Conservation (phyloP, 2,329 filamentous ascomycete species). For the Diaporthe humulicola region DNA sequence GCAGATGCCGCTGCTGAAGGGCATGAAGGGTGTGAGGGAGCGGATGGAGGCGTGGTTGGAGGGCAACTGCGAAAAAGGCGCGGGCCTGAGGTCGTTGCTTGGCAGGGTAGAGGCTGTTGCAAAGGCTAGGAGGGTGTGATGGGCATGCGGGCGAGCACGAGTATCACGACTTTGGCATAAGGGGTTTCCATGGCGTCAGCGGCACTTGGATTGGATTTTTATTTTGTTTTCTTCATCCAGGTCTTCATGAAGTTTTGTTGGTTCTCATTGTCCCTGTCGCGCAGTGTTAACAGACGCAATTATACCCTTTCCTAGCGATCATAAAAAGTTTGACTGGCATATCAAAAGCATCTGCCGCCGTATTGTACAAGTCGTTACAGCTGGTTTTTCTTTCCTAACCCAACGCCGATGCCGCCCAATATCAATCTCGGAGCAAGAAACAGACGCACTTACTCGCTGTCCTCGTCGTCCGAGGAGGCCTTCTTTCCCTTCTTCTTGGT, state of each 20-base stretch:
- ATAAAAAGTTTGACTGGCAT: not conserved
- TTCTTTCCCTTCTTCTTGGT: slow-evolving; percentile 55
- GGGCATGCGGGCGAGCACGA: not conserved
- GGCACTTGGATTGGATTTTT: slow-evolving; percentile 31
- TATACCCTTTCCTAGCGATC: slow-evolving; percentile 43
- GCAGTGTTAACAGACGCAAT: slow-evolving; percentile 36
- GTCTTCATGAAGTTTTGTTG: slow-evolving; percentile 39
- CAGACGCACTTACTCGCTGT: slow-evolving; percentile 45
- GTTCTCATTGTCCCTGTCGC: slow-evolving; percentile 35
- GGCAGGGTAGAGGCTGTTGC: slow-evolving; percentile 70
- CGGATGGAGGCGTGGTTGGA: slow-evolving; percentile 89
- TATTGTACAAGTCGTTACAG: not conserved
- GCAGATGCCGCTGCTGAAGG: slow-evolving; percentile 79
- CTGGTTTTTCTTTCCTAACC: not conserved
- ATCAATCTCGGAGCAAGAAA: not conserved
- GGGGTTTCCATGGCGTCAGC: slow-evolving; percentile 30
- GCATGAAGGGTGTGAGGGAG: slow-evolving; percentile 78
- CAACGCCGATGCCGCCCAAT: slow-evolving; percentile 38
- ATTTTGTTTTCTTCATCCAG: slow-evolving; percentile 39
- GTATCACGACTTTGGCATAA: slow-evolving; percentile 15
- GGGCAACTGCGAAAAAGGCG: slow-evolving; percentile 83
- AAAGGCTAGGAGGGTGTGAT: slow-evolving; percentile 49
- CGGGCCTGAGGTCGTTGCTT: slow-evolving; percentile 78
- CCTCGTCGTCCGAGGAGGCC: slow-evolving; percentile 49
- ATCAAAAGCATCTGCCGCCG: not conserved